Evolutionary conservation across 305 asterid species (phyloP).

Genomic region (Fraxinus velutina): DNA sequence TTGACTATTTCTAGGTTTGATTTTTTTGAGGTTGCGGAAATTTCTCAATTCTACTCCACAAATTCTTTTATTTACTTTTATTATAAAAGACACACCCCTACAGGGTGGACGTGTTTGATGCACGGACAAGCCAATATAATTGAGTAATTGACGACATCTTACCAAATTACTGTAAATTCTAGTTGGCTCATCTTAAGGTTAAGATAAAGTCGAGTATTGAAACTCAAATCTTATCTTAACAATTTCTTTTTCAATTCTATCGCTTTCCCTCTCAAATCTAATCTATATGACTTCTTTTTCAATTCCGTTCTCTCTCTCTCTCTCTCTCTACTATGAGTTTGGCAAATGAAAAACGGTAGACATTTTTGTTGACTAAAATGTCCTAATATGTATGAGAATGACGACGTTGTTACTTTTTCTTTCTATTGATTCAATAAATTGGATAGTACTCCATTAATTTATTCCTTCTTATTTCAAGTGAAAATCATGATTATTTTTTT

Average conservation of each 20-base stretch:
- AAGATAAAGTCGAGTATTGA: background rate
- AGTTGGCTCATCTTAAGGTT: background rate
- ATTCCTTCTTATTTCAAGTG: background rate
- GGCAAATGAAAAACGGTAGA: background rate
- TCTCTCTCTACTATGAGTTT: background rate
- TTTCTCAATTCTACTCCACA: background rate
- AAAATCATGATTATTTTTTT: background rate
- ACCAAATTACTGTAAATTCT: background rate
- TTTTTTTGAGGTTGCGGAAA: background rate
- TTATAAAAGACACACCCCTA: background rate
- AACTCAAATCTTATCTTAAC: background rate
- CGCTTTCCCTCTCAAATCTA: background rate
- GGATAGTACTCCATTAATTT: background rate
- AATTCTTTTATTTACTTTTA: background rate
- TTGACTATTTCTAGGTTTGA: slow-evolving; percentile 5
- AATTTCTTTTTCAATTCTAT: background rate
- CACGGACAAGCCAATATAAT: background rate
- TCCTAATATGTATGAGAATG: background rate
- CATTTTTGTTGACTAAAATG: background rate
- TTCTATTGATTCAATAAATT: background rate
- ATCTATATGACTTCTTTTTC: background rate
- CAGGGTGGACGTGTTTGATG: background rate
- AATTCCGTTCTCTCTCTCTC: too few species aligned
- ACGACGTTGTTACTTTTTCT: background rate
- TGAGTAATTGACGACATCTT: background rate